Base-by-base conservation (phyloP, 2,329 filamentous ascomycete genomes). In the Paracamarosporium sp. region DNA sequence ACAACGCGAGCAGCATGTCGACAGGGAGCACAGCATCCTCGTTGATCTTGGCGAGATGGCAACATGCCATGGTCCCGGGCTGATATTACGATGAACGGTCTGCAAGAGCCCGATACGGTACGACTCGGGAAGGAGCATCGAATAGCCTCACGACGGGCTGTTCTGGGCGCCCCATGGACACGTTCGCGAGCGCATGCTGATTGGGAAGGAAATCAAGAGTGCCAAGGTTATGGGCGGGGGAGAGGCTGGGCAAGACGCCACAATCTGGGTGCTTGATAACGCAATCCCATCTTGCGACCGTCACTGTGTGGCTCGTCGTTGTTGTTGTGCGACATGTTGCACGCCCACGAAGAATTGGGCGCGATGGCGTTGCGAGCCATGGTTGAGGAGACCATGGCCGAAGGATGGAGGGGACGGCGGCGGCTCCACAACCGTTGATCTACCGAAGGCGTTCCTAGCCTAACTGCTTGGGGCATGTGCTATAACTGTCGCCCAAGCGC, bases 91-190 rank as follows among this genome's bases (percentile, higher is more conserved):
- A 41, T 41, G 48, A 15, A 31, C 25, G 24, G 43, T 51, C 27
- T 33, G 48, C 36, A 31, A 33, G 25, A 25, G 7, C 24, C 12
- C 33, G 25, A 15, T 43, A 41, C 13, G 22, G 48, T 31, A 43
- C 35, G 20, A 51, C 35, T 51, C 25, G 36, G 48, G 48, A 51
- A 51, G 48, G 48, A 51, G 48, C 48, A n/a, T 51, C 25, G 36
- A 51, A 41, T 51, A 51, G 48, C 27, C 36, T 51, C 48, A 41
- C 27, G 48, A 51, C 48, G 48, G 48, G 17, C n/a, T 12, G 36
- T 30, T 31, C 48, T 51, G 36, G 48, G 48, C 48, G 36, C 48
- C 25, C 36, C 36, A 51, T 31, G 48, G 31, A n/a, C 12, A 38
- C 24, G 33, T 31, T 48, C 45, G 11, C 48, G 11, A 31, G 35